phyloP scores from a whole-genome alignment of 2,329 filamentous ascomycete genomes.

The Penicillium nordicum region DNA sequence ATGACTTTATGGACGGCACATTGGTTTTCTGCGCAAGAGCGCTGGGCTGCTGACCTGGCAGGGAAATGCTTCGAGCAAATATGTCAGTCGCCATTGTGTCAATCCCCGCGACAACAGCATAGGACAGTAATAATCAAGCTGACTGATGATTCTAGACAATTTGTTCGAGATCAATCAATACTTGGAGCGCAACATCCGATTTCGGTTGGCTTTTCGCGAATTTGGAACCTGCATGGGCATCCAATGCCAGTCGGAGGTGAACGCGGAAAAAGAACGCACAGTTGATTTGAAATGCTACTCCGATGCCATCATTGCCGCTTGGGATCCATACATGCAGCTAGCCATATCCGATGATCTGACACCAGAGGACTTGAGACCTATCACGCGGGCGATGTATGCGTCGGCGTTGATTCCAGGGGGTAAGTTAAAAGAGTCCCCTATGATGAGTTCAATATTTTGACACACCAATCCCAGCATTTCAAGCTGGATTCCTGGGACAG shows the following conservation, averaged over 20 bases:
- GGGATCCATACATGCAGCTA: slow-evolving; percentile 41
- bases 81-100: slow-evolving; percentile 24
- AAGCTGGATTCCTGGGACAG: slow-evolving; percentile 34
- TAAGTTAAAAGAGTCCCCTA: slow-evolving; percentile 33
- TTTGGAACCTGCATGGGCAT: slow-evolving; percentile 54
- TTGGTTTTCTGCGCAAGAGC: slow-evolving; percentile 47
- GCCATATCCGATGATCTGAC: slow-evolving; percentile 31
- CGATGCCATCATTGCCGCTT: slow-evolving; percentile 36
- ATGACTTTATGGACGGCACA: slow-evolving; percentile 59
- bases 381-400: slow-evolving; percentile 58
- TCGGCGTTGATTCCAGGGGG: slow-evolving; percentile 55
- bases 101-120: not conserved
- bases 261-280: slow-evolving; percentile 34
- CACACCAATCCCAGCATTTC: slow-evolving; percentile 30
- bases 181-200: slow-evolving; percentile 33
- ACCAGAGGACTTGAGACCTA: slow-evolving; percentile 49
- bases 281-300: slow-evolving; percentile 32
- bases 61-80: slow-evolving; percentile 36
- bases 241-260: slow-evolving; percentile 37
- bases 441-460: not conserved
- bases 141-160: slow-evolving; percentile 25
- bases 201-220: slow-evolving; percentile 53
- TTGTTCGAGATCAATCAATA: slow-evolving; percentile 37
- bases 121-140: not conserved
- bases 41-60: slow-evolving; percentile 47